Evolutionary conservation across 73 alveolate species (phyloP), one percentile per base, ranked within the genome.

Genomic region (Blepharisma japonicum): DNA sequence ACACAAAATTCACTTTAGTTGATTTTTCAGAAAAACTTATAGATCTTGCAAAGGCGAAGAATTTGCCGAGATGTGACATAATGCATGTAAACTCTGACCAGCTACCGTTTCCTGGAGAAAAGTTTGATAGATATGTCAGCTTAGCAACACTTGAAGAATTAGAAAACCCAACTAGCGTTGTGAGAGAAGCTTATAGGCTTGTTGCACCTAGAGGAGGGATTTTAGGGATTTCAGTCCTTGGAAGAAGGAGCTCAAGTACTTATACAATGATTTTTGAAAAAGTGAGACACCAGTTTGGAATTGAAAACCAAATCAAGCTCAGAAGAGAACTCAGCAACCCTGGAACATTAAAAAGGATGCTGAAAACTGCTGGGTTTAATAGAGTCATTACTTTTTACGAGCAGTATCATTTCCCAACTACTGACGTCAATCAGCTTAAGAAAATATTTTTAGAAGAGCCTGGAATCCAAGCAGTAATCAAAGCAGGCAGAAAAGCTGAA

Each of bases 281-380:
- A 9, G 74, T 61, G 5, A n/a, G 46, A 20, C 38, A 14, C 14
- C 14, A 61, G 47, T 61, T 61, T 25, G 46, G 46, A 20, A 61
- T 61, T 61, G 38, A 8, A 14, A 18, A 11, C 11, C 49, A 14
- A 14, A 8, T 61, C 14, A n/a, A 25, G 39, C 23, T 61, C 5
- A 61, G 74, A 61, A 14, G 74, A n/a, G 74, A 61, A 14, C 47
- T 61, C 18, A 61, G 23, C 14, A 25, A 61, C 47, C 18, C 46
- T 14, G 49, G 74, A 25, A 14, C 23, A 9, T 20, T 61, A 14
- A 61, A 14, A 14, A 61, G 74, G 49, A 61, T 61, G 74, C 23
- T 61, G 18, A 25, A 61, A 20, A 39, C 39, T 20, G 74, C 74
- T 0, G 74, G 74, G 2, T 61, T 61, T 39, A n/a, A 25, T 61